A percentile compares a stretch with the other conserved stretches of the same genome.
These are phyloP conservation scores for Jacaranda mimosifolia DNA, from an alignment of 257 asterid genomes.

Conservation along the genomic window DNA sequence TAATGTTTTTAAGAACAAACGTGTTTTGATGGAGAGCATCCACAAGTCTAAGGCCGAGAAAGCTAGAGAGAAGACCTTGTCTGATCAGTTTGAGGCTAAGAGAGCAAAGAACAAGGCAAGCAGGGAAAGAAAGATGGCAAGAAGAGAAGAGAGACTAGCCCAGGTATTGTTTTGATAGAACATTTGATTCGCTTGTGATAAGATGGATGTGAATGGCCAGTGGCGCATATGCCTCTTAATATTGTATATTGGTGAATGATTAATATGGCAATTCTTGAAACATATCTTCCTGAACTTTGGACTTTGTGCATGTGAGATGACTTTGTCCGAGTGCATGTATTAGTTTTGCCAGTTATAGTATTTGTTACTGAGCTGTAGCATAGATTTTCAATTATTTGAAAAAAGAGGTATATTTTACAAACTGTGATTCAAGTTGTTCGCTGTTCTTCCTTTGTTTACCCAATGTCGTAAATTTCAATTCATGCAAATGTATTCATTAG, in stretches of 20 bases:
- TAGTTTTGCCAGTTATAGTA: not conserved
- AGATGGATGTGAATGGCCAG: not conserved
- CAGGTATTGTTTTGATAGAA: slow-evolving; percentile 50
- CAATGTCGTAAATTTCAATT: not conserved
- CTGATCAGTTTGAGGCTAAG: slow-evolving; percentile 97
- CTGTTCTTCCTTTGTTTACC: not conserved
- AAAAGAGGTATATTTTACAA: not conserved
- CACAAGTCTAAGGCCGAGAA: slow-evolving; percentile 99
- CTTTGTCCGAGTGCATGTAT: too few species aligned
- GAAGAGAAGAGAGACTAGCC: slow-evolving; percentile 91
- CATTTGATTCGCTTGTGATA: not conserved
- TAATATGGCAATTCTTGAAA: not conserved
- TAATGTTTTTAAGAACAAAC: slow-evolving; percentile 94
- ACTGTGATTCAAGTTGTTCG: too few species aligned
- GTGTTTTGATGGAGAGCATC: slow-evolving; percentile 95
- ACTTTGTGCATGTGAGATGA: not conserved
- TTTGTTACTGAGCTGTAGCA: not conserved
- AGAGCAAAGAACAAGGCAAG: slow-evolving; percentile 97
- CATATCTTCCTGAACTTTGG: not conserved
- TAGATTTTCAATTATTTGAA: not conserved
- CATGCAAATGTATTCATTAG: not conserved
- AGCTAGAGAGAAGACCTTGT: slow-evolving; percentile 90
- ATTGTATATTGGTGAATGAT: not conserved
- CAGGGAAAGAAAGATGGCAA: slow-evolving; percentile 88
- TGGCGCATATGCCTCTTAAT: too few species aligned